Evolutionary conservation across 225 moss, liverwort and hornwort species (phyloP).

Genomic region (Lunularia cruciata): DNA sequence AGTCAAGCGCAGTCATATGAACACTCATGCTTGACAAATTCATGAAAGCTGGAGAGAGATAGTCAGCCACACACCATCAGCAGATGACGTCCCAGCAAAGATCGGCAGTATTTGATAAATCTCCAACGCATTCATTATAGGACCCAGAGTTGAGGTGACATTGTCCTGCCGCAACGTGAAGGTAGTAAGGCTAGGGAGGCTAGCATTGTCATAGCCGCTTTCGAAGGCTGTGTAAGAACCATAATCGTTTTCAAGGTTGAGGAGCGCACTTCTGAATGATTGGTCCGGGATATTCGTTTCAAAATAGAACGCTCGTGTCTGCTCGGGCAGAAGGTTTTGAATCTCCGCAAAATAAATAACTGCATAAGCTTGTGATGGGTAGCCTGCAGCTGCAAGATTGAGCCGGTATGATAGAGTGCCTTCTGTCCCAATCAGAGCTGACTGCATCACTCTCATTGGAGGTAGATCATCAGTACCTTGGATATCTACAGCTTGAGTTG

Average conservation of each 20-base stretch:
- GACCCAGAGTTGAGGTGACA: conserved; percentile 34
- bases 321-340: conserved; percentile 19
- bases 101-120: conserved; percentile 43
- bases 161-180: conserved; percentile 23
- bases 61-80: conserved; percentile 42
- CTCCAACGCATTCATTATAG: conserved; percentile 51
- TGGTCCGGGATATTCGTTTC: conserved; percentile 23
- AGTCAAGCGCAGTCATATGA: too few species aligned
- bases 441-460: conserved; percentile 52
- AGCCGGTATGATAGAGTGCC: conserved; percentile 38
- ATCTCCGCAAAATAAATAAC: conserved; percentile 54
- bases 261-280: conserved; percentile 9
- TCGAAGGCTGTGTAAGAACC: conserved; percentile 33
- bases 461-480: conserved; percentile 16
- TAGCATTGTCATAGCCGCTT: conserved; percentile 23
- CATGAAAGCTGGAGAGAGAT: background rate
- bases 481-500: conserved; percentile 26
- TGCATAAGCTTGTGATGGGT: conserved; percentile 39
- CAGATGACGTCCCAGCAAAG: conserved; percentile 20
- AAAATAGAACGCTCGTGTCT: conserved; percentile 40
- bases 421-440: conserved; percentile 37
- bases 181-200: conserved; percentile 26
- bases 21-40: too few species aligned
- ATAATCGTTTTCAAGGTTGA: conserved; percentile 38
- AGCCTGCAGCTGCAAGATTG: conserved; percentile 26